Base-by-base conservation (phyloP, 345 rosid genomes). In the Syzygium jambos region DNA sequence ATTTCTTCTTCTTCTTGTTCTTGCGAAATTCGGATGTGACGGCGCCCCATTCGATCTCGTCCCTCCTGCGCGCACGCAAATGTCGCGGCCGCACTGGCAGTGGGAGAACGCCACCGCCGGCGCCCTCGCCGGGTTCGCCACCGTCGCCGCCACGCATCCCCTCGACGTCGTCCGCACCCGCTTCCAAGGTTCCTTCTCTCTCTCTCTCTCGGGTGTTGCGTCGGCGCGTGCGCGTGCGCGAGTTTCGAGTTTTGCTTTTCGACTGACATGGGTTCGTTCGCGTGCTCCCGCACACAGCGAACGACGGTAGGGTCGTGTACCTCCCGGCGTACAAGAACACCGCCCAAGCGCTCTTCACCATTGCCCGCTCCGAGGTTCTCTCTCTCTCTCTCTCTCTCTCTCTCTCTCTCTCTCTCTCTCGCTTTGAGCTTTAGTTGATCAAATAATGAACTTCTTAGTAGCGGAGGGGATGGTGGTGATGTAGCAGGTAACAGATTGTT, bases 51-150 rank as follows among this genome's bases (percentile, higher is more conserved):
- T 53, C 22, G 56, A 54, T 21, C 57, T 19, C 23, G 90, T 27
- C 92, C 77, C 59, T 43, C 27, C 9, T 55, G 27, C 12, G 82
- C 82, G 82, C 82, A 5, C 5, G 80, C 10, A 8, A 8, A 77
- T 78, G 84, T 86, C 90, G 68, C 78, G 86, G 84, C 49, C 91
- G 30, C 49, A 54, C 56, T 92, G 95, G 99, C 96, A 94, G 89
- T 95, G 98, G 99, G 95, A 95, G 91, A 95, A 93, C 87, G 96
- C 99, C 90, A 90, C 92, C 29, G 99, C 99, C 56, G 98, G 99
- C 22, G 97, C 95, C 88, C 86, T 93, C 27, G 98, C 99, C 4
- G 99, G 99, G 41, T 95, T 97, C 91, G 93, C 96, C 88, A 97
- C 99, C 15, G 98, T 96, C 41, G 92, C 99, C 25, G 90, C 93